Conservation (phyloP, 2,329 filamentous ascomycete species). For the Akanthomyces lecanii region DNA sequence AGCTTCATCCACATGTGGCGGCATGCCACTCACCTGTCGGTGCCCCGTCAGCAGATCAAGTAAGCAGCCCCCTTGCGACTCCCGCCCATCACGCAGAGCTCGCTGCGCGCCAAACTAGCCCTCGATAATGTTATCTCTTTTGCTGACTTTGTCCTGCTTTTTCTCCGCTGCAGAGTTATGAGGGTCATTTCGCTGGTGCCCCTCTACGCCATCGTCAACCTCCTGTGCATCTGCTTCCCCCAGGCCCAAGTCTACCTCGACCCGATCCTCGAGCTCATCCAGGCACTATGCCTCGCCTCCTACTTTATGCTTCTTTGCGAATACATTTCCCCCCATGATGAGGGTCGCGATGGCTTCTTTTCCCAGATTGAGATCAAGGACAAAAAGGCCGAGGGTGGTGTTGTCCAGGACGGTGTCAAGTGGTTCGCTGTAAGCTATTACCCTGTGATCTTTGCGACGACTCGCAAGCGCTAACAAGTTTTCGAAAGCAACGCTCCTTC, state of each 20-base stretch:
- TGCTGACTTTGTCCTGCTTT: background rate
- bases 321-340: conserved; percentile 34
- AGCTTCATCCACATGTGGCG: conserved; percentile 29
- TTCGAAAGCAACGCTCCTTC: conserved; percentile 29
- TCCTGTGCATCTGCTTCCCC: conserved; percentile 35
- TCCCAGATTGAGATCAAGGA: conserved; percentile 29
- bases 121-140: background rate
- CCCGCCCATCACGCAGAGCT: background rate
- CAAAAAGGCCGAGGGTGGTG: conserved; percentile 24
- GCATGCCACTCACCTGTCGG: conserved; percentile 37
- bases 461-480: background rate
- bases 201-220: conserved; percentile 36
- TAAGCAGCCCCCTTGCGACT: conserved; percentile 19
- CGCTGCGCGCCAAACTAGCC: background rate
- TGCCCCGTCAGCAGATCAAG: conserved; percentile 39
- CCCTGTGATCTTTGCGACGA: background rate
- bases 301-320: conserved; percentile 43
- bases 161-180: conserved; percentile 31
- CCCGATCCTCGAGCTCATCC: conserved; percentile 35
- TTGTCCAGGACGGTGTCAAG: conserved; percentile 25
- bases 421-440: conserved; percentile 29
- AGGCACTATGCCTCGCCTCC: conserved; percentile 37
- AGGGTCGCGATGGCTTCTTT: conserved; percentile 34
- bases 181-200: conserved; percentile 39
- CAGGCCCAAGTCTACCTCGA: conserved; percentile 36